Evolutionary conservation across 2,329 filamentous ascomycete genomes (phyloP).

Genomic region (Calonectria honghensis): DNA sequence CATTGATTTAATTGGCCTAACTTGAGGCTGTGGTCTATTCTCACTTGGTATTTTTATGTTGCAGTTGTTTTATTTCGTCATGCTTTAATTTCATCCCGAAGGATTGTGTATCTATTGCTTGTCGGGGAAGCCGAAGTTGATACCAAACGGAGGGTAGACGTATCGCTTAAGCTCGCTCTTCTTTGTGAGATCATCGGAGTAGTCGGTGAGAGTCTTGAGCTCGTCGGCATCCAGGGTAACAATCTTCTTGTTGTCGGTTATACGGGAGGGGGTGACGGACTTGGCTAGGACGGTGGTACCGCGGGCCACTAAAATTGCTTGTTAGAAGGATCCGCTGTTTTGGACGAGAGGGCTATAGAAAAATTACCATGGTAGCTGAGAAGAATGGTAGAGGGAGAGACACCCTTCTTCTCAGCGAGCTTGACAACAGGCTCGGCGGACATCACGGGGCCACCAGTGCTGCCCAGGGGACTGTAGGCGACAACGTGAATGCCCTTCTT

Average conservation of each 20-base stretch:
- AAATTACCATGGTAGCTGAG: conserved; percentile 82
- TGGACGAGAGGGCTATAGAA: background rate
- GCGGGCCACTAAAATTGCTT: conserved; percentile 73
- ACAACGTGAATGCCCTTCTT: conserved; percentile 82
- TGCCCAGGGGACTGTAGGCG: conserved; percentile 81
- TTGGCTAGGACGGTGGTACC: conserved; percentile 84
- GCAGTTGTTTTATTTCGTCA: background rate
- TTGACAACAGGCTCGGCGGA: conserved; percentile 77
- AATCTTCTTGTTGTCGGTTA: conserved; percentile 81
- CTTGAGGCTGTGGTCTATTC: conserved; percentile 32
- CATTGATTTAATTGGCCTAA: conserved; percentile 27
- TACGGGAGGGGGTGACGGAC: conserved; percentile 80
- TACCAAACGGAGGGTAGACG: conserved; percentile 81
- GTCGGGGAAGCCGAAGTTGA: conserved; percentile 84
- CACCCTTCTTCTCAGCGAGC: conserved; percentile 78
- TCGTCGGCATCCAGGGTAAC: conserved; percentile 80
- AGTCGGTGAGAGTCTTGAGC: conserved; percentile 73
- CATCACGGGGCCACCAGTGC: conserved; percentile 79
- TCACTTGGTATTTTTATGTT: conserved; percentile 24
- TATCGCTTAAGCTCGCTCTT: conserved; percentile 75
- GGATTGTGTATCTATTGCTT: conserved; percentile 64
- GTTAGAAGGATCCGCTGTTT: conserved; percentile 34
- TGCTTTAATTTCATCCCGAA: conserved; percentile 13
- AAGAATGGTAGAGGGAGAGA: conserved; percentile 77
- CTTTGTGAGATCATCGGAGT: conserved; percentile 69